phyloP scores from a whole-genome alignment of 2,329 filamentous ascomycete genomes.

The Thielaviopsis euricoi region DNA sequence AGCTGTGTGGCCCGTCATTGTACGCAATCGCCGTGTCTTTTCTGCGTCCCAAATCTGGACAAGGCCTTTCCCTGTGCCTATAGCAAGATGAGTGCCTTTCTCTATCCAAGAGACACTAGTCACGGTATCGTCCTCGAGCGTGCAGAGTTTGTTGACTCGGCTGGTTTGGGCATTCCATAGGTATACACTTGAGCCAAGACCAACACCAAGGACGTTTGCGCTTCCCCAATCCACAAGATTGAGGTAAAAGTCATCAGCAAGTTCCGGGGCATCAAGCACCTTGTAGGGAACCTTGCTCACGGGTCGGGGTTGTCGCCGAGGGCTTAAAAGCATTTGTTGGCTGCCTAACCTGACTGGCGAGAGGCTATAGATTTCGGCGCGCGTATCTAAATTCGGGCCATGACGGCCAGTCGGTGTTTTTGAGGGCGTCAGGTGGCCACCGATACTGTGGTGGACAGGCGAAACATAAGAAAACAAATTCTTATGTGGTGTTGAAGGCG shows the following conservation, averaged over 20 bases:
- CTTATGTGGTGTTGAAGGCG: constrained; percentile 89
- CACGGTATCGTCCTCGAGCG: constrained; percentile 80
- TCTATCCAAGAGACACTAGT: constrained; percentile 99
- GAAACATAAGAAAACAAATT: constrained; percentile 91
- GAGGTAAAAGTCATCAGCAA: constrained; percentile 94
- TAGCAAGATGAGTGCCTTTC: constrained; percentile 85
- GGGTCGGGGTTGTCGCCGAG: constrained; percentile 70
- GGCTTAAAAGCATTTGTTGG: constrained; percentile 83
- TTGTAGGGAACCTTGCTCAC: constrained; percentile 97
- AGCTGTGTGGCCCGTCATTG: constrained; percentile 92
- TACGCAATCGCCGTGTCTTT: constrained; percentile 65
- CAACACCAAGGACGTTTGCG: constrained; percentile 84
- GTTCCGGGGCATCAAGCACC: constrained; percentile 85
- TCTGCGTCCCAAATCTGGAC: constrained; percentile 98
- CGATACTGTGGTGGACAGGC: constrained; percentile 52
- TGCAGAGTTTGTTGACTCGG: constrained; percentile 84
- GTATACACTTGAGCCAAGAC: constrained; percentile 82
- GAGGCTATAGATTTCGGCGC: constrained; percentile 86
- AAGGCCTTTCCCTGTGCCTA: constrained; percentile 84
- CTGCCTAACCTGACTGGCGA: constrained; percentile 88
- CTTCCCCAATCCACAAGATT: constrained; percentile 97
- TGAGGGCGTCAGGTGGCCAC: constrained; percentile 73
- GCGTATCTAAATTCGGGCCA: constrained; percentile 73
- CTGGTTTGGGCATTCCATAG: constrained; percentile 95
- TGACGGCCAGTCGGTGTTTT: constrained; percentile 79